A percentile compares a stretch with the other conserved stretches of the same genome.
Evolutionary conservation across 345 rosid genomes (phyloP).

Genomic region (Sapria himalayana): DNA sequence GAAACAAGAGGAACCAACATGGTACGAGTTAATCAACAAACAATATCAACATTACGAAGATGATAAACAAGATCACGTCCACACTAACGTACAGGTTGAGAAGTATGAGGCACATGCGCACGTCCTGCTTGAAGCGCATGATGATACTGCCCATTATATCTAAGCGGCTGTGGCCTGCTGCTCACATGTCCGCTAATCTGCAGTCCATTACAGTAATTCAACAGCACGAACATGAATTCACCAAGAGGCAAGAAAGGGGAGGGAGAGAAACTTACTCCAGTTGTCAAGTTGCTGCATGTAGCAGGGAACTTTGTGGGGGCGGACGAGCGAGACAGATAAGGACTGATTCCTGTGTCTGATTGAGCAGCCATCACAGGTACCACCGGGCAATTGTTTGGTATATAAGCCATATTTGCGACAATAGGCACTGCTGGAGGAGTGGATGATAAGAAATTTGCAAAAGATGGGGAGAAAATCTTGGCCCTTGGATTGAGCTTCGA

Average conservation of each 20-base stretch:
- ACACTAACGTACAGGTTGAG: constrained; percentile 34
- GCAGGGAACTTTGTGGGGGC: constrained; percentile 36
- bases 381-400: constrained; percentile 27
- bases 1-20: constrained; percentile 6
- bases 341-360: constrained; percentile 29
- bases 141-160: constrained; percentile 46
- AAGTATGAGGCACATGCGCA: constrained; percentile 32
- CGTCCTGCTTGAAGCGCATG: constrained; percentile 44
- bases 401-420: constrained; percentile 24
- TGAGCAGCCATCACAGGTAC: constrained; percentile 30
- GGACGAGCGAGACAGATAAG: constrained; percentile 29
- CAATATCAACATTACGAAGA: background rate
- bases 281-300: constrained; percentile 22
- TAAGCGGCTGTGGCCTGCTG: constrained; percentile 35
- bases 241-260: background rate
- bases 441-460: constrained; percentile 22
- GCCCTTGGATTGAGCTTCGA: constrained; percentile 84
- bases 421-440: constrained; percentile 24
- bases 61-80: background rate
- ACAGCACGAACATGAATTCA: background rate
- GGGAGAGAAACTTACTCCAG: constrained; percentile 28
- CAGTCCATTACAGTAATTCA: constrained; percentile 6
- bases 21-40: constrained; percentile 2
- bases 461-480: constrained; percentile 55
- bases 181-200: constrained; percentile 41